A percentile compares a stretch with the other conserved stretches of the same genome.
Conservation (phyloP, 805 yeast species). For the Lipomyces yamanashiensis region DNA sequence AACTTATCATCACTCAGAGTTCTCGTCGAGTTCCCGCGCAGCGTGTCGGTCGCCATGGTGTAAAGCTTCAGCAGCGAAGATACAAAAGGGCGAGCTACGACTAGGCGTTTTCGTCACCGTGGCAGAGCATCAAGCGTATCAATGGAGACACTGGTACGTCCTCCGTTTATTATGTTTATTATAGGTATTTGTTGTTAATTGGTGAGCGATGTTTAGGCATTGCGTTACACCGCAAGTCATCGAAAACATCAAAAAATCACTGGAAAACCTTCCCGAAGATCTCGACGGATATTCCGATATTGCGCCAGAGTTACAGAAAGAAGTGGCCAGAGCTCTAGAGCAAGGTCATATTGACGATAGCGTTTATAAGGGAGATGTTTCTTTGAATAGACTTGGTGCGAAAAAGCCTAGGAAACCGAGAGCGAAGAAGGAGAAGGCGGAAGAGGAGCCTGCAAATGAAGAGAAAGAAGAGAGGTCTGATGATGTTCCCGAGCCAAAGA, state of each 20-base stretch:
- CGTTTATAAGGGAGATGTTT: slow-evolving; percentile 30
- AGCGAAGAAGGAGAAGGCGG: slow-evolving; percentile 9
- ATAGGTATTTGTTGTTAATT: not conserved
- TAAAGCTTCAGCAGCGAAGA: slow-evolving; percentile 21
- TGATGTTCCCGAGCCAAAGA: not conserved
- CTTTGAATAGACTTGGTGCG: slow-evolving; percentile 16
- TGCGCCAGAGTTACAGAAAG: slow-evolving; percentile 18
- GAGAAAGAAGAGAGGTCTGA: slow-evolving; percentile 2
- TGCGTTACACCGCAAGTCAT: slow-evolving; percentile 37
- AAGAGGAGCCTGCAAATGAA: not conserved
- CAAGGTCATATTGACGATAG: slow-evolving; percentile 34
- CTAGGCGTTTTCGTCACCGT: slow-evolving; percentile 32
- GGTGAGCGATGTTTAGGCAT: slow-evolving; percentile 19
- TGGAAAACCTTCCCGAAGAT: slow-evolving; percentile 24
- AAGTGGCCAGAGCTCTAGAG: slow-evolving; percentile 25
- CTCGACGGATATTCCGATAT: slow-evolving; percentile 34
- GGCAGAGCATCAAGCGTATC: slow-evolving; percentile 31
- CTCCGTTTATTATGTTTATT: not conserved
- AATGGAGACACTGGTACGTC: slow-evolving; percentile 37
- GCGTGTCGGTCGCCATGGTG: slow-evolving; percentile 30
- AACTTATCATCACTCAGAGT: slow-evolving; percentile 13
- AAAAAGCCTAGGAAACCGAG: slow-evolving; percentile 9
- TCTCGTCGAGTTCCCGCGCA: slow-evolving; percentile 32
- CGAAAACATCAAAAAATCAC: slow-evolving; percentile 22
- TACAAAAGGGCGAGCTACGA: slow-evolving; percentile 35